A percentile compares a stretch with the other conserved stretches of the same genome.
These are phyloP conservation scores for Apiospora phragmitis DNA, from an alignment of 2,329 filamentous ascomycete species.

Conservation along the genomic window DNA sequence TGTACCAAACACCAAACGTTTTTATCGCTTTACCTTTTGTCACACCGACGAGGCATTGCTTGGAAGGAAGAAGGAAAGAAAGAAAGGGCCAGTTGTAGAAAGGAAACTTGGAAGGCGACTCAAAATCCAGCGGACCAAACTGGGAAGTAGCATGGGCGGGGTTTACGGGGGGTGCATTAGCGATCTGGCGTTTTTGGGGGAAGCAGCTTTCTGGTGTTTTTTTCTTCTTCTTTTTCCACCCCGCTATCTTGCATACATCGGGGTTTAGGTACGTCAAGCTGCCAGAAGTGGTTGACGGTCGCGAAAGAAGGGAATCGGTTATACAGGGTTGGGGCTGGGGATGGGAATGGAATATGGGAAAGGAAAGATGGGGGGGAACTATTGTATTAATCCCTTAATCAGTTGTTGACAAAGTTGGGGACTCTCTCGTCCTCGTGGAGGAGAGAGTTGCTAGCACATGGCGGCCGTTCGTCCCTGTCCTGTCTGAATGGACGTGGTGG, in stretches of 20 bases:
- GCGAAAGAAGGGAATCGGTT: neutral
- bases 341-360: neutral
- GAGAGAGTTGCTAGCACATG: slow-evolving; percentile 2
- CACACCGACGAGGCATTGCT: neutral
- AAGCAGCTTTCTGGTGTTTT: neutral
- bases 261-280: neutral
- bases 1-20: slow-evolving; percentile 5
- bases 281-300: neutral
- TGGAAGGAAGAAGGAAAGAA: neutral
- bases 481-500: neutral
- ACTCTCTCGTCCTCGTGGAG: neutral
- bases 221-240: neutral
- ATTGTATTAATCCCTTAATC: slow-evolving; percentile 5
- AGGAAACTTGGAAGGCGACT: neutral
- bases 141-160: neutral
- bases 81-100: neutral
- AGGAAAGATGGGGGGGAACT: neutral
- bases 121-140: neutral
- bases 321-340: neutral
- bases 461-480: neutral
- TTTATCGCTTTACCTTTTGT: neutral
- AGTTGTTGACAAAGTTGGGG: neutral
- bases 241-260: neutral
- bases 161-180: neutral
- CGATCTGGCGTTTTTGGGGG: slow-evolving; percentile 1